Evolutionary conservation across 1,284 basidiomycete species (phyloP), one percentile per base, ranked within the genome.

Genomic region (Trametes pubescens): DNA sequence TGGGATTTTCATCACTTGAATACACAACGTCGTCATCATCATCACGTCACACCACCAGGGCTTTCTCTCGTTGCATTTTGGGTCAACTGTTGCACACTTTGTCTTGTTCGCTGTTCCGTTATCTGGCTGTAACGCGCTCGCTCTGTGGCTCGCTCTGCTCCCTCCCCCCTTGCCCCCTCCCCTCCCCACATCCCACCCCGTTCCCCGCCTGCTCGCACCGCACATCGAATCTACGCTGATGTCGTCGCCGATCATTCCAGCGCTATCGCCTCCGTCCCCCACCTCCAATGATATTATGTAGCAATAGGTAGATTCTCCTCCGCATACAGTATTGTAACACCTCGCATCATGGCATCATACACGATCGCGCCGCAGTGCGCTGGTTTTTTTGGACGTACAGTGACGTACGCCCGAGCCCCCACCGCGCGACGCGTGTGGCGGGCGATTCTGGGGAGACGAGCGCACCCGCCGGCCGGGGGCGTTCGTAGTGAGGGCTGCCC

Each of bases 261-360:
- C 47, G 8, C 34, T 16, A 14, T 13, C 35, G 7, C n/a, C 29
- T n/a, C 29, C 49, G 8, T 14, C 32, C 26, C 26, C 43, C 60
- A 18, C 29, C 51, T 16, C 49, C 55, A 61, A 61, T 51, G 54
- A 56, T 56, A 56, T 49, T 49, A 22, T 72, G 71, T 72, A 72
- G 69, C 71, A 69, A 70, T 72, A 72, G 68, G 68, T 72, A 72
- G 71, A 71, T 35, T 44, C 54, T 64, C 37, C 58, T 24, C 14
- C 47, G 48, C 61, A 59, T 61, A 52, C 61, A 59, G 14, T 59
- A 69, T 63, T 72, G 69, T 70, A 70, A 62, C 62, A 71, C 68
- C 69, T 71, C 69, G 71, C 69, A 70, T 72, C 58, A 67, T 69
- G 69, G 69, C 65, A 66, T 68, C 64, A 72, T 70, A 72, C 67